These are phyloP conservation scores for Suillus weaverae DNA, from an alignment of 768 basidiomycete genomes.

Conservation along the genomic window DNA sequence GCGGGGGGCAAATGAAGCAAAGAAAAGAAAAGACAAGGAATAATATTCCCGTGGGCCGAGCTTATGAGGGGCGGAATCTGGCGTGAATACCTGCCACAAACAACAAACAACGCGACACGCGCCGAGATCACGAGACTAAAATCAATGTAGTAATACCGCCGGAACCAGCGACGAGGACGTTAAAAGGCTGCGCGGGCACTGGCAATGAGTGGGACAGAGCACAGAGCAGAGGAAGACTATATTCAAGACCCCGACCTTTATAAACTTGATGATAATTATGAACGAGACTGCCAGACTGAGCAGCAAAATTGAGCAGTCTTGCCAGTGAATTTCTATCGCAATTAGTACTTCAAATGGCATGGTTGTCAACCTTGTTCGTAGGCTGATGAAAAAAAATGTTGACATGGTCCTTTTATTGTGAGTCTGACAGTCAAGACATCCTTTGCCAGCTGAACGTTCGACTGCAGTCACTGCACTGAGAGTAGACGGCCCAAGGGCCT, in stretches of 20 bases:
- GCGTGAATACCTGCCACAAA: slow-evolving; percentile 9
- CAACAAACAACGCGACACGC: slow-evolving; percentile 21
- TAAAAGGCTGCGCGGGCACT: neutral
- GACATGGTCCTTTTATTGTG: neutral
- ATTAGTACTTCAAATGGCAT: neutral
- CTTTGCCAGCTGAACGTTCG: neutral
- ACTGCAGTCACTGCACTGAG: neutral
- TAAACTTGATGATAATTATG: slow-evolving; percentile 1
- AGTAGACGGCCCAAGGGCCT: neutral
- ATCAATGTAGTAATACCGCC: slow-evolving; percentile 11
- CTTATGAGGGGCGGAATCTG: slow-evolving; percentile 13
- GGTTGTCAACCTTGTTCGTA: neutral
- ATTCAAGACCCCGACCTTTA: neutral
- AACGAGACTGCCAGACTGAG: slow-evolving; percentile 1
- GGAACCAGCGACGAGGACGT: neutral
- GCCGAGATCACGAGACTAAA: slow-evolving; percentile 33
- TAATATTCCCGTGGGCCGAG: neutral
- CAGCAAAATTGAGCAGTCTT: neutral
- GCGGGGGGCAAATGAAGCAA: slow-evolving; percentile 21
- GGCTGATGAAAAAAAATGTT: neutral
- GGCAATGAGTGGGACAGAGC: neutral
- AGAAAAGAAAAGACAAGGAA: slow-evolving; percentile 7
- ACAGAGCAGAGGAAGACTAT: neutral
- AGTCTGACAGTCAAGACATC: neutral
- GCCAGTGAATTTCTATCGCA: neutral